A percentile compares a stretch with the other conserved stretches of the same genome.
These are phyloP conservation scores for Ceratocystis colombiana DNA, from an alignment of 2,329 filamentous ascomycete genomes.

Conservation along the genomic window DNA sequence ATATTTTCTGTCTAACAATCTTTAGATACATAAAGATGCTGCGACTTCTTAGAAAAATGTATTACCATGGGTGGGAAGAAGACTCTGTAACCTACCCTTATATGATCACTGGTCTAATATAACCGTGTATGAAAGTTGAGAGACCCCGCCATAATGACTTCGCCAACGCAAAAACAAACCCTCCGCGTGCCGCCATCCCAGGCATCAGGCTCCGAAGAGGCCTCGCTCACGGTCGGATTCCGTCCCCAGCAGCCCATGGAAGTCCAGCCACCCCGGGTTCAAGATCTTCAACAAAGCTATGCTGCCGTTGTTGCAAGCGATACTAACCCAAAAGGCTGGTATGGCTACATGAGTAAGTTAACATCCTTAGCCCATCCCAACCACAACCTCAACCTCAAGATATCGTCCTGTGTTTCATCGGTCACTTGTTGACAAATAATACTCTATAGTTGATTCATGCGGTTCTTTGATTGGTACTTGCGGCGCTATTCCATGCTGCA, in stretches of 20 bases:
- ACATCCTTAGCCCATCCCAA: background rate
- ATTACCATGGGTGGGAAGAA: background rate
- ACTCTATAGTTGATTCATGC: conserved; percentile 54
- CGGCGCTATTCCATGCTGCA: conserved; percentile 83
- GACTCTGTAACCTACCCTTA: background rate
- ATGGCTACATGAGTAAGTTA: conserved; percentile 68
- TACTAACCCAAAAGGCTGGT: conserved; percentile 71
- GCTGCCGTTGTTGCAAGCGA: conserved; percentile 56
- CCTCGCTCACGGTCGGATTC: conserved; percentile 35
- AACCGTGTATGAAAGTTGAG: no score
- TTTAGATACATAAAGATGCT: background rate
- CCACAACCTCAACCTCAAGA: background rate
- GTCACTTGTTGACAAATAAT: background rate
- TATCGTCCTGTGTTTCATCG: background rate
- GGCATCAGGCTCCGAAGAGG: background rate
- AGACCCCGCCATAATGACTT: background rate
- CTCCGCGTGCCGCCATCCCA: background rate
- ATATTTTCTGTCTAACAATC: background rate
- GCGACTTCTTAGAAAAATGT: background rate
- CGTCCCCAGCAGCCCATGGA: conserved; percentile 47
- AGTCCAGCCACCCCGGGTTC: conserved; percentile 69
- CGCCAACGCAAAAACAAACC: background rate
- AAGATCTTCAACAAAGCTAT: conserved; percentile 78
- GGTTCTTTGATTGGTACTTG: conserved; percentile 65
- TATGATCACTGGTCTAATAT: background rate